Base-by-base conservation (phyloP, 345 rosid genomes). In the Viola odorata region DNA sequence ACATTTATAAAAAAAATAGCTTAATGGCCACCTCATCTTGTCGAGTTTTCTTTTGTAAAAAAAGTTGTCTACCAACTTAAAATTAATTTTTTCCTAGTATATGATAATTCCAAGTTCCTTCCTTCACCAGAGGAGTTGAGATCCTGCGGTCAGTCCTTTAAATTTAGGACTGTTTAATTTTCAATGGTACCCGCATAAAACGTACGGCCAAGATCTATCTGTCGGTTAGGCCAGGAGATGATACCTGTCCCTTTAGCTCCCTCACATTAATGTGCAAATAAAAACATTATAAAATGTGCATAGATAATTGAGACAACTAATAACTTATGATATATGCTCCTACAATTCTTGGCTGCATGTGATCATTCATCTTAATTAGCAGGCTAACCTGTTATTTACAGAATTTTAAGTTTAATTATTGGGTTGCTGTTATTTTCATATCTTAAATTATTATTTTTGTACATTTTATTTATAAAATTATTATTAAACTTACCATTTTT, bases 331-430 rank as follows among this genome's bases (percentile, higher is more conserved):
- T 69, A 70, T 60, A n/a, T n/a, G n/a, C n/a, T n/a, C n/a, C n/a
- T n/a, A 78, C 16, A 57, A 76, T 74, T 69, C 78, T 66, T 61
- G 73, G 80, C 69, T 72, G 85, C 86, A 85, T 81, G 81, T 80
- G 91, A 74, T 70, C 77, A 77, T 66, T 59, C 74, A 23, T 23
- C 32, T 23, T 23, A 23, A 23, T 23, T 58, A 48, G 13, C 71
- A 69, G 45, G 61, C 76, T 71, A 71, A 77, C 64, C 70, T 75
- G 75, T 80, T 69, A 17, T 45, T 57, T 60, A 23, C 32, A 0
- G 32, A 0, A 23, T 0, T 23, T 23, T 23, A 23, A 23, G 1
- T 23, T 23, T 23, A 23, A 23, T 23, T 23, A 23, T 23, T 23
- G 32, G 32, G 2, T 23, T 23, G 32, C 2, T 23, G 32, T 23